phyloP scores from a whole-genome alignment of 148 eudicot species.

The Rhododendron kiyosumense region DNA sequence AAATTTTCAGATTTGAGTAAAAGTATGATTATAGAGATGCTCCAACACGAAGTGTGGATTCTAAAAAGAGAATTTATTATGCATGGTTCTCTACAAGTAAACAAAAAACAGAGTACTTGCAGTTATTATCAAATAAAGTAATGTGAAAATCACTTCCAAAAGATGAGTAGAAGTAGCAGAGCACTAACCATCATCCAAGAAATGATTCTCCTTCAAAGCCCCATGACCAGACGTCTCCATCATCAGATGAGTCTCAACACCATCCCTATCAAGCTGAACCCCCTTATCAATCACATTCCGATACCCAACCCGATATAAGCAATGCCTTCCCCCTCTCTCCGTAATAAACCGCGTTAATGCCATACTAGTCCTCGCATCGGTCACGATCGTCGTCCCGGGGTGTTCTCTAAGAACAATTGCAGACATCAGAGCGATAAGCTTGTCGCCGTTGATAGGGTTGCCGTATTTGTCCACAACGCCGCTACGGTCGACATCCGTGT shows the following conservation, averaged over 20 bases:
- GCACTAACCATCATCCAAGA: conserved; percentile 82
- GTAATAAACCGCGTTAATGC: conserved; percentile 62
- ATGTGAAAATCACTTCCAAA: neutral
- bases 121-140: neutral
- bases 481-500: conserved; percentile 89
- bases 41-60: neutral
- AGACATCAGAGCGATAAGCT: conserved; percentile 71
- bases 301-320: conserved; percentile 85
- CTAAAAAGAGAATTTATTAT: neutral
- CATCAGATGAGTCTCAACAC: conserved; percentile 72
- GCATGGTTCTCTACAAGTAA: neutral
- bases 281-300: conserved; percentile 95
- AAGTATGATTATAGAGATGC: neutral
- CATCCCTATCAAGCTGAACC: conserved; percentile 53
- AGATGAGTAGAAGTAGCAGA: neutral
- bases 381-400: conserved; percentile 68
- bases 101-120: neutral
- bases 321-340: conserved; percentile 64
- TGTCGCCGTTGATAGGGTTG: conserved; percentile 79
- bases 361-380: conserved; percentile 88
- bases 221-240: conserved; percentile 95
- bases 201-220: conserved; percentile 84
- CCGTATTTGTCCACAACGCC: conserved; percentile 77
- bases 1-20: neutral
- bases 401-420: conserved; percentile 78